Conservation (phyloP, 2,329 filamentous ascomycete species). For the Aspergillus tanneri region DNA sequence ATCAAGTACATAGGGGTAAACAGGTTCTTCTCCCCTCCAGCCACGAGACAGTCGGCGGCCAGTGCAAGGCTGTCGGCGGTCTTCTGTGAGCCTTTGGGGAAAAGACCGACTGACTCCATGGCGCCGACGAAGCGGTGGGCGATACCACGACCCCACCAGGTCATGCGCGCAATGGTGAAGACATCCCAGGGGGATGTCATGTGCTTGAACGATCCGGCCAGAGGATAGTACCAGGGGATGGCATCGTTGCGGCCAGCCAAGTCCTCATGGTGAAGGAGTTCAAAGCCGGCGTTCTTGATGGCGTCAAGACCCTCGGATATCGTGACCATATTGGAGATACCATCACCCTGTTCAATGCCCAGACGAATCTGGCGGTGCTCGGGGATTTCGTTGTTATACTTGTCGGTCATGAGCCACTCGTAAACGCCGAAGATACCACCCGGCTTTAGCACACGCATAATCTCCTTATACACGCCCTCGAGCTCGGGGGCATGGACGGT, state of each 20-base stretch:
- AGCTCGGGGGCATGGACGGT: constrained; percentile 91
- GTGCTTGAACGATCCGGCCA: constrained; percentile 81
- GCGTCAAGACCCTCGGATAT: constrained; percentile 76
- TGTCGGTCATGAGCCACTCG: constrained; percentile 98
- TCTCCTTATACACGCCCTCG: constrained; percentile 89
- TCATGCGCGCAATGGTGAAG: constrained; percentile 85
- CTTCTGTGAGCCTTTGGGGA: constrained; percentile 84
- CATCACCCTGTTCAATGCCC: constrained; percentile 92
- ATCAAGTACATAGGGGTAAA: constrained; percentile 99
- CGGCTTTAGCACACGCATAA: constrained; percentile 92
- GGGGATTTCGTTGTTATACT: constrained; percentile 85
- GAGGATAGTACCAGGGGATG: constrained; percentile 90
- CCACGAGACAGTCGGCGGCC: constrained; percentile 81
- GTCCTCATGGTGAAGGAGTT: constrained; percentile 80
- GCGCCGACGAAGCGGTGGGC: constrained; percentile 75
- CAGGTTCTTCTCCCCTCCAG: constrained; percentile 82
- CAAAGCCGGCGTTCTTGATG: constrained; percentile 84
- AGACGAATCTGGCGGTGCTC: constrained; percentile 87
- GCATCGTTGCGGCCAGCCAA: constrained; percentile 72
- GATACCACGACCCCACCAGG: constrained; percentile 71
- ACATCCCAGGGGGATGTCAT: constrained; percentile 76
- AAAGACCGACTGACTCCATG: constrained; percentile 71
- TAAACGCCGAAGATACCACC: constrained; percentile 96
- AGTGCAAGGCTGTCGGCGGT: constrained; percentile 85
- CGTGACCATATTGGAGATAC: constrained; percentile 96